Evolutionary conservation across 2,329 filamentous ascomycete species (phyloP), one percentile per base, ranked within the genome.

Genomic region (Coniochaeta hoffmannii): DNA sequence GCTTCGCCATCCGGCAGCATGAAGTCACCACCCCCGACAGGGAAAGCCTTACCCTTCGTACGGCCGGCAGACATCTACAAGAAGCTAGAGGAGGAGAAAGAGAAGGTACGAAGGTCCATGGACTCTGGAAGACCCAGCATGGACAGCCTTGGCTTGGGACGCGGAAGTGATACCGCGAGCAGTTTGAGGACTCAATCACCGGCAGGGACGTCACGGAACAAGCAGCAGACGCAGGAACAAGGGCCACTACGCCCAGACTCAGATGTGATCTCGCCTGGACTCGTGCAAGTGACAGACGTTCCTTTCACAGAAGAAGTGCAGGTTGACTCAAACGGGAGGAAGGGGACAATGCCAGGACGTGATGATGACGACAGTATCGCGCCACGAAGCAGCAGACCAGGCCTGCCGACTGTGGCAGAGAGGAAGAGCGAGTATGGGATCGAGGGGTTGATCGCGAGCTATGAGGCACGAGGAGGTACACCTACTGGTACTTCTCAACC

Each of bases 51-150:
- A 19, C 79, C 85, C 0, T 85, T 93, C 61, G 77, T 90, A 55
- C 79, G 88, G 35, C 88, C 90, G 1, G 81, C 87, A 12, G 89
- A 95, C 61, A 86, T 92, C 41, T 92, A 93, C 67, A 86, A 81
- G 64, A 82, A 87, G 6, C 77, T 87, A 67, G 82, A 82, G 53
- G 86, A 89, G 61, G 87, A 89, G 60, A 78, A 76, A 54, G 76
- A 81, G 58, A 78, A 73, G 60, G 77, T 81, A 60, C 72, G 78
- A 35, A 75, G 76, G 55, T 82, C 81, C 1, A 69, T 81, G 56
- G 85, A 87, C 1, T 80, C 80, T 10, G 71, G 76, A 19, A 74
- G 81, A 53, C 79, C 81, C 5, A 84, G 78, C 59, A 65, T 82
- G 57, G 83, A 86, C 60, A 76, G 78, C 22, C 63, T 73, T 8